A percentile compares a stretch with the other conserved stretches of the same genome.
Conservation (phyloP, 169 alveolate genomes). For the Eimeria tenella region DNA sequence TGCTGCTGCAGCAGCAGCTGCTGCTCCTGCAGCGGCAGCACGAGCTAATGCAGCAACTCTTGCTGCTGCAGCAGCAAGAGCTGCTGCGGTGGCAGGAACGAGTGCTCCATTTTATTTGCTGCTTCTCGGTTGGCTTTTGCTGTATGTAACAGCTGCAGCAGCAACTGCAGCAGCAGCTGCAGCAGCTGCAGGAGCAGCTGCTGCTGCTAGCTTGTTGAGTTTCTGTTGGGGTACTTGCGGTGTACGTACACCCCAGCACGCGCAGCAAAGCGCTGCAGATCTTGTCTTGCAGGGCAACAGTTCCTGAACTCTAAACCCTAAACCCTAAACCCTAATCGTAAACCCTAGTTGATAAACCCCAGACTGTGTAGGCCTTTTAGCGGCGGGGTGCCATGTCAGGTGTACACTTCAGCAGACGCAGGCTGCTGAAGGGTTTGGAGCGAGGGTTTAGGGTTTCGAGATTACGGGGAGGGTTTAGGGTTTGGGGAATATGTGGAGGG, state of each 20-base stretch:
- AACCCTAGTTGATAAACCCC: background rate
- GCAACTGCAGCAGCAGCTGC: background rate
- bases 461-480: no score
- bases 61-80: slow-evolving; percentile 3
- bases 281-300: no score
- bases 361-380: background rate
- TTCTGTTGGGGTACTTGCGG: slow-evolving; percentile 86
- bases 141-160: background rate
- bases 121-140: background rate
- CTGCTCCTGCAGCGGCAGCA: slow-evolving; percentile 3
- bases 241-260: background rate
- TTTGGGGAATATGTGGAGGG: no score
- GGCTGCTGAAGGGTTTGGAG: no score
- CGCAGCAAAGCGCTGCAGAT: no score
- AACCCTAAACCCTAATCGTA: background rate
- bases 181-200: slow-evolving; percentile 23
- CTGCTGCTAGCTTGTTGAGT: background rate
- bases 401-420: no score
- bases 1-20: background rate
- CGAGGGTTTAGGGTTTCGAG: no score
- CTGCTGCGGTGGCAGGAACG: background rate
- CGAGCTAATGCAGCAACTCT: no score
- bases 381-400: no score
- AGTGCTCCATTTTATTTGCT: background rate
- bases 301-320: background rate